phyloP scores from a whole-genome alignment of 78 protist genomes.

The Chrysochromulina parva region DNA sequence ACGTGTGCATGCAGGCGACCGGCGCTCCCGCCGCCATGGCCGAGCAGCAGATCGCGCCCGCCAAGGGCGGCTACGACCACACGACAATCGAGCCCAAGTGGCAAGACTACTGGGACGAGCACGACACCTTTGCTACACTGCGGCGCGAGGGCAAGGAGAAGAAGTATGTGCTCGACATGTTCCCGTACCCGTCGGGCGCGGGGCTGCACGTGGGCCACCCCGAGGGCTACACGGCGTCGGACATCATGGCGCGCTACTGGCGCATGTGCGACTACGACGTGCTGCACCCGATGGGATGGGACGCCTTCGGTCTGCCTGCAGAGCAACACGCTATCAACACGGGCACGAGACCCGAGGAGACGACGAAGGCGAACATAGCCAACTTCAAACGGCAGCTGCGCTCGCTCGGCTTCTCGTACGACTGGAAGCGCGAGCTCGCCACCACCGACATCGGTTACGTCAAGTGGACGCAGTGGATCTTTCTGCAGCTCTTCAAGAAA shows the following conservation, averaged over 20 bases:
- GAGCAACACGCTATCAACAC: slow-evolving; percentile 38
- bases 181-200: slow-evolving; percentile 61
- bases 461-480: slow-evolving; percentile 93
- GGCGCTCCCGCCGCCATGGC: too few species aligned
- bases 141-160: slow-evolving; percentile 26
- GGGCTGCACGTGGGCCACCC: slow-evolving; percentile 65
- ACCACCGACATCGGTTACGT: slow-evolving; percentile 80
- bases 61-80: slow-evolving; percentile 19
- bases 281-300: slow-evolving; percentile 67
- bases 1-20: too few species aligned
- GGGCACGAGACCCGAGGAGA: slow-evolving; percentile 44
- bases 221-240: slow-evolving; percentile 54
- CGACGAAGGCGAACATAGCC: slow-evolving; percentile 50
- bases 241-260: slow-evolving; percentile 54
- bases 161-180: slow-evolving; percentile 59
- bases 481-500: slow-evolving; percentile 59
- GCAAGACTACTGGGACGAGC: slow-evolving; percentile 45
- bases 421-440: slow-evolving; percentile 68
- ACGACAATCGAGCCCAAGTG: slow-evolving; percentile 34
- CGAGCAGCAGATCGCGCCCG: too few species aligned
- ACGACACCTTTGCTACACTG: slow-evolving; percentile 40
- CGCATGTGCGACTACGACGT: slow-evolving; percentile 56
- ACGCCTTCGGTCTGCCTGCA: slow-evolving; percentile 59
- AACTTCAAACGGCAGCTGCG: slow-evolving; percentile 47
- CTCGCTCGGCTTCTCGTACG: slow-evolving; percentile 40